Evolutionary conservation across 495 filamentous ascomycete species (phyloP).

Genomic region (Baudoinia panamericana): DNA sequence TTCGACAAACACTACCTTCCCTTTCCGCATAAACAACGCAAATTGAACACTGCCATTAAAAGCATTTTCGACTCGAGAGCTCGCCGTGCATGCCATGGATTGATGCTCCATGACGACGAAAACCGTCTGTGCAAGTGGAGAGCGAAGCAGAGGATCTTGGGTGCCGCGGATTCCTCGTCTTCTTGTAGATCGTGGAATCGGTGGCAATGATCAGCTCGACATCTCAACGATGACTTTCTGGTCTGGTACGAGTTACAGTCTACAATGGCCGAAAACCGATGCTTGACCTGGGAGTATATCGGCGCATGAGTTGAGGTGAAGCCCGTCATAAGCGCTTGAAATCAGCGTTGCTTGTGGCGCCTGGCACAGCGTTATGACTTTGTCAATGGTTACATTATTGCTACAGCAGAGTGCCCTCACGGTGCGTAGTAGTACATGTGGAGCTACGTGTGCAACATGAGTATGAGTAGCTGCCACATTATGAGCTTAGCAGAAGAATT

Average conservation of each 20-base stretch:
- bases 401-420: too few species aligned
- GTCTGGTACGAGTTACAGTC: neutral
- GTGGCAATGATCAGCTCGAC: slow-evolving; percentile 22
- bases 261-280: neutral
- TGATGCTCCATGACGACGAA: slow-evolving; percentile 20
- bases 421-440: too few species aligned
- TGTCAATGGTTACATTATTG: too few species aligned
- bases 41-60: slow-evolving; percentile 19
- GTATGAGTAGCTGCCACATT: too few species aligned
- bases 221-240: neutral
- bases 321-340: neutral
- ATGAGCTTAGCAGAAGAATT: slow-evolving; percentile 4
- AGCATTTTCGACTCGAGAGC: slow-evolving; percentile 22
- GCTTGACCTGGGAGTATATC: neutral
- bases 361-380: too few species aligned
- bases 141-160: slow-evolving; percentile 20
- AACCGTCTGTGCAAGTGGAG: slow-evolving; percentile 22
- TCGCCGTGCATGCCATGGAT: slow-evolving; percentile 10
- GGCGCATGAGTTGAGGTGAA: neutral
- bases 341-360: too few species aligned
- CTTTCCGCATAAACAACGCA: slow-evolving; percentile 14
- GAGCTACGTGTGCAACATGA: neutral
- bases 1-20: neutral
- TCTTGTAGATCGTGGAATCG: slow-evolving; percentile 7
- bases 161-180: slow-evolving; percentile 17